These are phyloP conservation scores for Poteriospumella lacustris DNA, from an alignment of 108 stramenopile genomes.

Conservation along the genomic window DNA sequence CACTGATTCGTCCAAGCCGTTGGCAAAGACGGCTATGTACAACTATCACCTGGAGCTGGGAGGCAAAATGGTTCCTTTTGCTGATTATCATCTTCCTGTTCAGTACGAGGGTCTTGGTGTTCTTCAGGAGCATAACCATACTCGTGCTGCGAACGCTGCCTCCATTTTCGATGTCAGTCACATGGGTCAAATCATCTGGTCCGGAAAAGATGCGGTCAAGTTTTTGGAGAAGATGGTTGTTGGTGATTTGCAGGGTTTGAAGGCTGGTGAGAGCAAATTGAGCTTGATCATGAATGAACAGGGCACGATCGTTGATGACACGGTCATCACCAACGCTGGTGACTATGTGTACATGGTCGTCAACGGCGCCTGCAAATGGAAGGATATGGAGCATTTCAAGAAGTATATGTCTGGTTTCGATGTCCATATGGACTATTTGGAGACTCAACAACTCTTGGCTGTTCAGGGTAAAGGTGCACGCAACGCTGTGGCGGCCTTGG, in stretches of 20 bases:
- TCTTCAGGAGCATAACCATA: constrained; percentile 89
- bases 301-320: constrained; percentile 96
- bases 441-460: constrained; percentile 58
- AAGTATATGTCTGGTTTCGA: constrained; percentile 37
- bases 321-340: constrained; percentile 85
- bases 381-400: constrained; percentile 78
- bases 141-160: constrained; percentile 67
- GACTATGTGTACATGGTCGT: constrained; percentile 92
- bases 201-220: constrained; percentile 76
- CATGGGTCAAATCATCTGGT: constrained; percentile 95
- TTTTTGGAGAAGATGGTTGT: constrained; percentile 84
- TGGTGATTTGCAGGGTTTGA: constrained; percentile 77
- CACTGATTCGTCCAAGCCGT: too few relatives aligned
- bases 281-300: constrained; percentile 79
- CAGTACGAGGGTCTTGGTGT: constrained; percentile 89
- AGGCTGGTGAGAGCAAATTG: constrained; percentile 63
- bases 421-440: constrained; percentile 38
- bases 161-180: constrained; percentile 94
- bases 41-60: constrained; percentile 80
- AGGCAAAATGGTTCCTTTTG: constrained; percentile 96
- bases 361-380: constrained; percentile 94
- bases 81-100: constrained; percentile 94
- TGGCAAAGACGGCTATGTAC: constrained; percentile 82
- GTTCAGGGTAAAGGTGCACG: constrained; percentile 48
- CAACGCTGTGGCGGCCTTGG: constrained; percentile 39